Percentiles rank a stretch among this genome's conserved stretches.
Evolutionary conservation across 2,329 filamentous ascomycete genomes (phyloP).

Genomic region (Venturia pyrina): DNA sequence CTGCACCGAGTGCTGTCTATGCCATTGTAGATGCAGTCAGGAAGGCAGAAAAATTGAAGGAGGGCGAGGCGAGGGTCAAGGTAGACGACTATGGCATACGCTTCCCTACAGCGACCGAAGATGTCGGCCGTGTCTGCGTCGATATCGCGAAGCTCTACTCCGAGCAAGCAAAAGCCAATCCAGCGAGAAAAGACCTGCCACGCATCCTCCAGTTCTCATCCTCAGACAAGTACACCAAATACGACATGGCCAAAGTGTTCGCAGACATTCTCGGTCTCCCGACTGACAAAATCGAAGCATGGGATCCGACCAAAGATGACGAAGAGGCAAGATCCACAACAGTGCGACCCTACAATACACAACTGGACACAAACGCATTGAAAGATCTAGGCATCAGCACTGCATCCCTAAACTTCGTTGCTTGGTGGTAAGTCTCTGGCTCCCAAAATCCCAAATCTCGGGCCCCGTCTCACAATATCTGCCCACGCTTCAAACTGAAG

Average conservation of each 20-base stretch:
- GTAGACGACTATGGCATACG: slow-evolving; percentile 83
- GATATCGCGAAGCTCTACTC: slow-evolving; percentile 66
- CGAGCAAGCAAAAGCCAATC: slow-evolving; percentile 23
- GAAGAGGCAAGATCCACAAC: slow-evolving; percentile 58
- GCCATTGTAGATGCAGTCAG: slow-evolving; percentile 65
- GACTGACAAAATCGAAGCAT: slow-evolving; percentile 51
- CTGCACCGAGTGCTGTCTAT: slow-evolving; percentile 69
- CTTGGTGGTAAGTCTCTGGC: slow-evolving; percentile 56
- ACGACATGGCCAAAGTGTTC: slow-evolving; percentile 72
- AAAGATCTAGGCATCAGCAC: slow-evolving; percentile 66
- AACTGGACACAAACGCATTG: slow-evolving; percentile 67
- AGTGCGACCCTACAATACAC: slow-evolving; percentile 77
- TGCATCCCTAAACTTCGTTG: slow-evolving; percentile 61
- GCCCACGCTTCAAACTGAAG: neutral
- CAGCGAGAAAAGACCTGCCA: slow-evolving; percentile 46
- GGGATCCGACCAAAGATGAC: slow-evolving; percentile 52
- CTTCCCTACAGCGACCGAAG: slow-evolving; percentile 83
- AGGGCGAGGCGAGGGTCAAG: slow-evolving; percentile 45
- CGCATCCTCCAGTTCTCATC: slow-evolving; percentile 73
- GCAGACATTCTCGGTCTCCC: slow-evolving; percentile 70
- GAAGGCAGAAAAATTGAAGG: slow-evolving; percentile 53
- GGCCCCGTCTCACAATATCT: neutral
- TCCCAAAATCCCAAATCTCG: neutral
- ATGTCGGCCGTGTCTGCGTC: slow-evolving; percentile 68
- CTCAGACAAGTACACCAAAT: slow-evolving; percentile 81